Evolutionary conservation across 192 early-diverging fungal species (phyloP).

Genomic region (Coemansia sp.): DNA sequence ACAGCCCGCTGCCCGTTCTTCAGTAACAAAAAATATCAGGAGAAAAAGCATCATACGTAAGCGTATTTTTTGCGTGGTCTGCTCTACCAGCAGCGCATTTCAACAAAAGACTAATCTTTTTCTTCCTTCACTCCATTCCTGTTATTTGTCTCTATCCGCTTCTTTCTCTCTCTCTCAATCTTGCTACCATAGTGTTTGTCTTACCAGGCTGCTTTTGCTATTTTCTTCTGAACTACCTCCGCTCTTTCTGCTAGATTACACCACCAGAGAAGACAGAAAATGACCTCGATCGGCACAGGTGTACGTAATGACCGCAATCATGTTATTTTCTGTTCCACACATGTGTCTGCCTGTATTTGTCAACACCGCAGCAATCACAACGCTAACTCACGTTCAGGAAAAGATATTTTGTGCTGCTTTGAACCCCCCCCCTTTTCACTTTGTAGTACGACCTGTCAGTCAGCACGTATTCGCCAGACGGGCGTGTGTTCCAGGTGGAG

Average conservation of each 20-base stretch:
- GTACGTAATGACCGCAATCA: constrained; percentile 56
- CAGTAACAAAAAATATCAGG: not conserved
- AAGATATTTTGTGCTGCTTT: not conserved
- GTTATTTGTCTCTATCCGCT: not conserved
- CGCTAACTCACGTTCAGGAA: not conserved
- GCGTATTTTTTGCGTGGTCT: not conserved
- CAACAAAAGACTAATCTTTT: not conserved
- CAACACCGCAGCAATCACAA: not conserved
- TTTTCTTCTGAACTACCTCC: not conserved
- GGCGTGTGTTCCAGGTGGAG: constrained; percentile 98
- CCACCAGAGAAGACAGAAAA: constrained; percentile 25
- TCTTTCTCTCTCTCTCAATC: not conserved
- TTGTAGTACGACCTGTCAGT: constrained; percentile 94
- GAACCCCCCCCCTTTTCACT: not conserved
- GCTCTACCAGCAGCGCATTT: not conserved
- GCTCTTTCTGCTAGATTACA: not conserved
- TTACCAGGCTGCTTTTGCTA: not conserved
- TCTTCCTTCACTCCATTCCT: not conserved
- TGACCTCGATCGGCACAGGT: constrained; percentile 92
- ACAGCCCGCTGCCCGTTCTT: not conserved
- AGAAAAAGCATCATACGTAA: constrained; percentile 8
- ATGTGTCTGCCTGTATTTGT: too few relatives aligned
- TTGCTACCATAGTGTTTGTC: not conserved
- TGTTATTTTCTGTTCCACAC: not conserved
- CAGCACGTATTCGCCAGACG: constrained; percentile 99